Percentiles rank a stretch among this genome's conserved stretches.
These are phyloP conservation scores for Emmonsiellopsis sp. DNA, from an alignment of 2,329 filamentous ascomycete species.

Conservation along the genomic window DNA sequence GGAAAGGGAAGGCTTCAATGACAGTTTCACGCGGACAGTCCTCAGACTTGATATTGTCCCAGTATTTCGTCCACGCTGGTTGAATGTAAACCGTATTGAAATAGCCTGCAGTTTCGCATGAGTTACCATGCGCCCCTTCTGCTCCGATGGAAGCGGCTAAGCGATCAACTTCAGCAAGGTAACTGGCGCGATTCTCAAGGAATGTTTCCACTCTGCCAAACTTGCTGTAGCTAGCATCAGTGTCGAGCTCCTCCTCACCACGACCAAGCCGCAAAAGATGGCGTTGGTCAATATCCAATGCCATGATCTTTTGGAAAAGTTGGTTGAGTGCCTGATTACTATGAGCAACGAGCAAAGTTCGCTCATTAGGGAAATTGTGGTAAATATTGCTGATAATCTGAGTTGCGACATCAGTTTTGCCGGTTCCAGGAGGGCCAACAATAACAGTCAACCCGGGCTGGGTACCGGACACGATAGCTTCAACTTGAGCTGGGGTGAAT, in stretches of 20 bases:
- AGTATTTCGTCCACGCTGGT: conserved; percentile 81
- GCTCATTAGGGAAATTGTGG: conserved; percentile 89
- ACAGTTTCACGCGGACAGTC: conserved; percentile 53
- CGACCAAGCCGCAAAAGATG: conserved; percentile 88
- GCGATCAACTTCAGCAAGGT: conserved; percentile 74
- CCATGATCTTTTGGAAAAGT: conserved; percentile 95
- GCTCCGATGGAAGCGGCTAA: conserved; percentile 77
- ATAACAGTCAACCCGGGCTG: conserved; percentile 91
- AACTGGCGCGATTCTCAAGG: conserved; percentile 71
- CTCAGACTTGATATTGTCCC: conserved; percentile 51
- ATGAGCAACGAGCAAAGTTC: conserved; percentile 85
- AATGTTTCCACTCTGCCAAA: conserved; percentile 92
- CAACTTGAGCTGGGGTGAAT: conserved; percentile 83
- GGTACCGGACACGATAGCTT: conserved; percentile 86
- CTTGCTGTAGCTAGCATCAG: conserved; percentile 83
- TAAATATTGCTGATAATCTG: conserved; percentile 99
- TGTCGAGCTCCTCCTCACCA: conserved; percentile 87
- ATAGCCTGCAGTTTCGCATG: conserved; percentile 93
- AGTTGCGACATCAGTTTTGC: conserved; percentile 97
- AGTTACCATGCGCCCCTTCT: conserved; percentile 88
- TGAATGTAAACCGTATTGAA: conserved; percentile 88
- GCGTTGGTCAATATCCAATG: conserved; percentile 87
- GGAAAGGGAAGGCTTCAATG: conserved; percentile 72
- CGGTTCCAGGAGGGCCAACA: conserved; percentile 89
- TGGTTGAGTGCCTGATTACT: conserved; percentile 98